phyloP scores from a whole-genome alignment of 805 yeast genomes.

The Metschnikowia bowlesiae region DNA sequence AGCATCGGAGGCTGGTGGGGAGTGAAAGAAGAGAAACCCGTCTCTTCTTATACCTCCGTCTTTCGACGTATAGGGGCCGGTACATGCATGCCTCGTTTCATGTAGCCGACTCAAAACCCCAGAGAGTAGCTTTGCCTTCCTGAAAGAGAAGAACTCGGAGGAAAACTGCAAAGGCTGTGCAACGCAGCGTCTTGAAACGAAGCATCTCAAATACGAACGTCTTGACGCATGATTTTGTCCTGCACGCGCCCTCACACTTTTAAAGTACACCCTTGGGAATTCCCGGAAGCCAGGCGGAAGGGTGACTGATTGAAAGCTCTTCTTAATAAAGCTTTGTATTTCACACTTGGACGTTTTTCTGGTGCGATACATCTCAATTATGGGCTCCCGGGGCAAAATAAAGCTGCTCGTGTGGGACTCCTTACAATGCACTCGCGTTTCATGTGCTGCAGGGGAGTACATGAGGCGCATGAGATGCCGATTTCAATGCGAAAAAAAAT shows the following conservation, averaged over 20 bases:
- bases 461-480: not conserved
- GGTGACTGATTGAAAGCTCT: too few species aligned
- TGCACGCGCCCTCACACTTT: not conserved
- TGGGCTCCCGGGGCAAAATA: not conserved
- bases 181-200: not conserved
- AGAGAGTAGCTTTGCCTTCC: not conserved
- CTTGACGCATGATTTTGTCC: not conserved
- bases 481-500: not conserved
- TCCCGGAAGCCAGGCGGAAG: too few species aligned
- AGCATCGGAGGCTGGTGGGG: not conserved
- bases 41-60: constrained; percentile 1
- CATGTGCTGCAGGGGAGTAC: not conserved
- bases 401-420: not conserved
- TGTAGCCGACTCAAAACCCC: not conserved
- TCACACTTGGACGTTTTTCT: too few species aligned
- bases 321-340: too few species aligned
- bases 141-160: not conserved
- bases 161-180: not conserved
- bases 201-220: not conserved
- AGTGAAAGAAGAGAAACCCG: not conserved
- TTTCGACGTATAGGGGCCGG: not conserved
- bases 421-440: constrained; percentile 2
- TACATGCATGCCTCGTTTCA: constrained; percentile 2
- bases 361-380: not conserved
- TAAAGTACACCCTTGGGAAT: too few species aligned